Base-by-base conservation (phyloP, 805 yeast species). In the Cyberlindnera subsufficiens region DNA sequence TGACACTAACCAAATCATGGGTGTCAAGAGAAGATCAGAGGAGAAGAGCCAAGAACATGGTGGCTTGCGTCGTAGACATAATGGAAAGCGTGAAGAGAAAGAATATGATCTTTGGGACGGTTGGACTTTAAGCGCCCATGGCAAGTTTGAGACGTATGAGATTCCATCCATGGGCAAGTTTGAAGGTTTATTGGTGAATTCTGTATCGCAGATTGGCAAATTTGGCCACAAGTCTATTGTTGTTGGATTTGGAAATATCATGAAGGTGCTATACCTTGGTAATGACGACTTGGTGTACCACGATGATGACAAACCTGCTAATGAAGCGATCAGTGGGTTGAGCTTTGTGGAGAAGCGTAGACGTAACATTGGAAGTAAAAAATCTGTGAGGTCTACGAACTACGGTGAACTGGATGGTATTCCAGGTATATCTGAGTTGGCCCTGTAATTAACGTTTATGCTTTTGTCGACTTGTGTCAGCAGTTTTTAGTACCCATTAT, bases 201-300 rank as follows among this genome's bases (percentile, higher is more conserved):
- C 71, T 19, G 66, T 84, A 38, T 84, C 80, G 1, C 82, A 84
- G 13, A 75, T 82, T 30, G 71, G 71, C 27, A 79, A 78, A 54
- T 85, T 82, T 56, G 96, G 96, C 0, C 86, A 77, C 56, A 86
- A 86, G 53, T 75, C 93, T 0, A 77, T 86, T 17, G 81, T 85
- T 32, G 81, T 83, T 20, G 80, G 80, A 20, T 82, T 85, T 59
- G 95, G 93, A 27, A 82, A 82, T 51, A 60, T 76, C 15, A 74
- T 87, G 73, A 81, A 82, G 56, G 74, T 87, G 29, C 64, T 87
- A 27, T 86, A 83, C 56, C 68, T 85, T 49, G 95, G 95, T 6
- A 82, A 77, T 53, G 88, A 82, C 44, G 86, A 82, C 47, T 66
- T 83, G 47, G 75, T 83, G 20, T 82, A 80, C 50, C 75, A 74